Base-by-base conservation (phyloP, 2,329 filamentous ascomycete species). In the Botrytis hyacinthi region DNA sequence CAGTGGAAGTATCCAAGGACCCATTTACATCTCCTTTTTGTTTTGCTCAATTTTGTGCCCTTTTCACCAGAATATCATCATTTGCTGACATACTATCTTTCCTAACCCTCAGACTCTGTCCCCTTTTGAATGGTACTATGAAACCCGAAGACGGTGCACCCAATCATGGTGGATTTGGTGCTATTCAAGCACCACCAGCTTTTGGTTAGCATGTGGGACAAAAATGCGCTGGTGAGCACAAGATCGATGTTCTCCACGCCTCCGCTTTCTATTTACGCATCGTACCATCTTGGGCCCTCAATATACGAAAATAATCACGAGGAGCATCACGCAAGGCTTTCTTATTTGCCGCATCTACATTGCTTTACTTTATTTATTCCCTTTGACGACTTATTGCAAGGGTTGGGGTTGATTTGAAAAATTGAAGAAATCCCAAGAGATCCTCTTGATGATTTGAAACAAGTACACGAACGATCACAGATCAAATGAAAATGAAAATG, bases 81-180 rank as follows among this genome's bases (percentile, higher is more conserved):
- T 69, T 69, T 73, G 71, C 71, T 73, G 54, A 73, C 71, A 73
- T 48, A 60, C 14, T 48, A 59, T 42, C 12, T 69, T 35, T n/a
- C 26, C 6, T 40, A 69, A 29, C 63, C 37, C 32, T 81, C 87
- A 94, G 91, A 82, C 88, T 95, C 79, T 97, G 93, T 82, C 93
- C 93, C 66, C 86, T 96, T 82, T 90, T 97, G 75, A 97, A 97
- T 81, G 93, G 94, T 70, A 93, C 92, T 46, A 92, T 92, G 85
- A 91, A 92, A 76, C 83, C 85, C 57, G 87, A 88, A 77, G 87
- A 87, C 75, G 84, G 84, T 73, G 83, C 84, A n/a, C 84, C 84
- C 54, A 88, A 89, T 75, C 85, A 89, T 75, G 86, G 77, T 44
- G 87, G 87, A 10, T 90, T 90, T 81, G 88, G 88, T 73, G 86